A percentile compares a stretch with the other conserved stretches of the same genome.
Evolutionary conservation across 441 rosid genomes (phyloP).

Genomic region (Adansonia gregorii): DNA sequence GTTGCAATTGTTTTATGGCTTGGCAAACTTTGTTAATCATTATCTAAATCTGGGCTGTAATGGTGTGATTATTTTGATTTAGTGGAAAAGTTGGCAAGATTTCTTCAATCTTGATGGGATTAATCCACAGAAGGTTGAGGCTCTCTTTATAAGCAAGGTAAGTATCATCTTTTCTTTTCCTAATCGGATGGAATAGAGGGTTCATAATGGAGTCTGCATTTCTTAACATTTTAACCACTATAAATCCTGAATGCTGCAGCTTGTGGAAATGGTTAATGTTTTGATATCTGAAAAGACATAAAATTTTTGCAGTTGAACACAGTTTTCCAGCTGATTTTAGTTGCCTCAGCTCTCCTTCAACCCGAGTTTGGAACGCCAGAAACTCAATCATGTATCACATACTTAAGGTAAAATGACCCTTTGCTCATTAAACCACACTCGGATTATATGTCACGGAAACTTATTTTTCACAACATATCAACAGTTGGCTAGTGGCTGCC

Average conservation of each 20-base stretch:
- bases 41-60: constrained; percentile 22
- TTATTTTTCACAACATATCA: not conserved
- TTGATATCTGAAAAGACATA: constrained; percentile 2
- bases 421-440: not conserved
- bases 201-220: not conserved
- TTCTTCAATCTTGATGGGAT: constrained; percentile 85
- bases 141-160: constrained; percentile 94
- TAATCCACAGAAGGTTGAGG: constrained; percentile 70
- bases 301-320: constrained; percentile 70
- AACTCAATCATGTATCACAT: constrained; percentile 65
- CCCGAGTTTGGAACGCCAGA: constrained; percentile 74
- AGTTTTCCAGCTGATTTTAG: constrained; percentile 81
- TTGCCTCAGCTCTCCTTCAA: constrained; percentile 83
- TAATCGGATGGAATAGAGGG: not conserved
- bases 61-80: constrained; percentile 29
- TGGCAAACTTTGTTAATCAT: not conserved
- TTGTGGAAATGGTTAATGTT: not conserved
- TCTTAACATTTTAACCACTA: not conserved
- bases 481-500: constrained; percentile 83
- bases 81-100: constrained; percentile 81
- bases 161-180: not conserved
- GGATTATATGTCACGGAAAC: not conserved
- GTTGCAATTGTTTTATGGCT: not conserved
- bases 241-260: not conserved
- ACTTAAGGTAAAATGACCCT: constrained; percentile 56